phyloP scores from a whole-genome alignment of 148 eudicot genomes.

The Tetragonia tetragonoides region DNA sequence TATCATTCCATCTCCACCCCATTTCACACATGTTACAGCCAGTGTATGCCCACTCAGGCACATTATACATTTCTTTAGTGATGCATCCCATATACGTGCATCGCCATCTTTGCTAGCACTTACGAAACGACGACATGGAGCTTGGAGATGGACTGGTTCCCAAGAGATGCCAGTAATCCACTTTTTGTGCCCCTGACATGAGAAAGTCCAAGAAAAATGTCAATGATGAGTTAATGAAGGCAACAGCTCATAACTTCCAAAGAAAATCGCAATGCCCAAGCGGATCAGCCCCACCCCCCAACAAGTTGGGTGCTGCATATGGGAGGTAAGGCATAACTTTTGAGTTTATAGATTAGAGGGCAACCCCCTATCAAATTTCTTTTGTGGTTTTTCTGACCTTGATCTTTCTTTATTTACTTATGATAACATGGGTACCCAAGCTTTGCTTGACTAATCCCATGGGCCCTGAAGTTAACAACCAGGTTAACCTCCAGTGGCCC shows the following conservation, averaged over 20 bases:
- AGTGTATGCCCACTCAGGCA: constrained; percentile 85
- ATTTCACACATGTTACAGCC: constrained; percentile 93
- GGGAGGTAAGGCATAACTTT: neutral
- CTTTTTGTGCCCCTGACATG: constrained; percentile 88
- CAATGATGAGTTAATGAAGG: neutral
- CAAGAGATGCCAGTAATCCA: constrained; percentile 96
- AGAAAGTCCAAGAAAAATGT: constrained; percentile 3
- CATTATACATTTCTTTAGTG: constrained; percentile 60
- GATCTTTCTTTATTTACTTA: neutral
- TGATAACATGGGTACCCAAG: no score
- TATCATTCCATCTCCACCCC: constrained; percentile 97
- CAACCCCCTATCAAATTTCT: no score
- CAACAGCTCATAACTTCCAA: neutral
- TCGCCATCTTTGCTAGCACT: constrained; percentile 98
- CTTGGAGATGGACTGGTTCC: constrained; percentile 91
- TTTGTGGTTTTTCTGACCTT: no score
- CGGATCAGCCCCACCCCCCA: neutral
- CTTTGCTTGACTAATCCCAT: no score
- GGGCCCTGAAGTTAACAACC: no score
- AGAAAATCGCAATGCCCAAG: neutral
- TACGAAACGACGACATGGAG: constrained; percentile 91
- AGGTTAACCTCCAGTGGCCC: no score
- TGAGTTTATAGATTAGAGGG: neutral
- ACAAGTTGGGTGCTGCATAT: no score
- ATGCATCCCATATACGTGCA: constrained; percentile 90